phyloP scores from a whole-genome alignment of 179 eudicot genomes.

The Monotropa hypopitys region DNA sequence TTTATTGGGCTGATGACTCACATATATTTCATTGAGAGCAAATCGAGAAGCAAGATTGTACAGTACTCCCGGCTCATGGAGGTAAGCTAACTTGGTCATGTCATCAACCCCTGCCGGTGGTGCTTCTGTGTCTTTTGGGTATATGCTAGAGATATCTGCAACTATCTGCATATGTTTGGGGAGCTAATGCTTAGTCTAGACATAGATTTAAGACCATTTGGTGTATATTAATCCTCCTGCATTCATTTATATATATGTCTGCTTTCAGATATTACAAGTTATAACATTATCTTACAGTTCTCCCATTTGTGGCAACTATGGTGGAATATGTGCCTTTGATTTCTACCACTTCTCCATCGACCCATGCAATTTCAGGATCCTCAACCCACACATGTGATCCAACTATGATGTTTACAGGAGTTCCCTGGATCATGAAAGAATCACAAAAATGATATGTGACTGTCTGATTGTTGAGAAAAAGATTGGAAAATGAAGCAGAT shows the following conservation, averaged over 20 bases:
- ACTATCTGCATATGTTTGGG: slow-evolving; percentile 38
- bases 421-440: slow-evolving; percentile 52
- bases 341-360: slow-evolving; percentile 63
- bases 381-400: slow-evolving; percentile 88
- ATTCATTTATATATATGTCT: neutral
- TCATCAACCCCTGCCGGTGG: slow-evolving; percentile 92
- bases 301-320: slow-evolving; percentile 59
- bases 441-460: slow-evolving; percentile 5
- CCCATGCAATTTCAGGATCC: slow-evolving; percentile 58
- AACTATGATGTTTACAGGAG: slow-evolving; percentile 49
- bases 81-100: slow-evolving; percentile 88
- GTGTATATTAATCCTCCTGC: neutral
- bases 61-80: slow-evolving; percentile 95
- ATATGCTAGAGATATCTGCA: slow-evolving; percentile 53
- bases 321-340: slow-evolving; percentile 67
- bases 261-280: neutral
- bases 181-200: slow-evolving; percentile 12
- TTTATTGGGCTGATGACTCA: slow-evolving; percentile 22
- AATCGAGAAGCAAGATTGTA: slow-evolving; percentile 76
- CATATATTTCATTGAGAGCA: slow-evolving; percentile 79
- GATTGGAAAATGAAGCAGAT: neutral
- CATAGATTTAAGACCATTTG: neutral
- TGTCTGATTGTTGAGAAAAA: neutral
- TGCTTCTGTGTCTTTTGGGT: slow-evolving; percentile 81
- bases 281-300: slow-evolving; percentile 39